These are phyloP conservation scores for Pythium phragmitis DNA, from an alignment of 352 stramenopile genomes.

Conservation along the genomic window DNA sequence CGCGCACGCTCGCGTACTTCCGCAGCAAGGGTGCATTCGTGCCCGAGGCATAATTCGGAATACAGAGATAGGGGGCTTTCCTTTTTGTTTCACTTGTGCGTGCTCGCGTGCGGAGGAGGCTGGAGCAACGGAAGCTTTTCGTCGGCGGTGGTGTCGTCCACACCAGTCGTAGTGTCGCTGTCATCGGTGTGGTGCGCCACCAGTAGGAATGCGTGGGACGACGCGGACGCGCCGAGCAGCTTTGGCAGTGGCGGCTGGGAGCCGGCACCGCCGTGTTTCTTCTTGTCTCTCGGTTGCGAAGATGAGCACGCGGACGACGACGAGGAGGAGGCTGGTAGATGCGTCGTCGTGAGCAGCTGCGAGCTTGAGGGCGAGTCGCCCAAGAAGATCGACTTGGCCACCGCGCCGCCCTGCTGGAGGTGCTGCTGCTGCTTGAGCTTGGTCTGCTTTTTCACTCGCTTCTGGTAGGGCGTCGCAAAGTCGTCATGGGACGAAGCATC, in stretches of 20 bases:
- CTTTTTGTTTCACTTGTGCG: slow-evolving; percentile 1
- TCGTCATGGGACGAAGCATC: slow-evolving; percentile 28
- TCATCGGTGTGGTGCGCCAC: slow-evolving; percentile 24
- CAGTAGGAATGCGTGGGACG: slow-evolving; percentile 22
- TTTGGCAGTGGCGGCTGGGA: slow-evolving; percentile 49
- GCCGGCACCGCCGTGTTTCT: slow-evolving; percentile 35
- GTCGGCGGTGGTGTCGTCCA: slow-evolving; percentile 23
- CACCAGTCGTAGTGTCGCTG: slow-evolving; percentile 14
- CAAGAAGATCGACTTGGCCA: slow-evolving; percentile 57
- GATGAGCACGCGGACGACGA: slow-evolving; percentile 7
- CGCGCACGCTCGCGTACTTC: slow-evolving; percentile 69
- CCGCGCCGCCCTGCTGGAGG: slow-evolving; percentile 13
- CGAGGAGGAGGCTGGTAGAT: slow-evolving; percentile 10
- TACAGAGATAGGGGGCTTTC: neutral
- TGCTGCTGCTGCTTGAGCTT: slow-evolving; percentile 40
- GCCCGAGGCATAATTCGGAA: slow-evolving; percentile 23
- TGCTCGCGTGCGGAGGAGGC: slow-evolving; percentile 6
- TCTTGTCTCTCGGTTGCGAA: slow-evolving; percentile 32
- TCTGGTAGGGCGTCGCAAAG: slow-evolving; percentile 45
- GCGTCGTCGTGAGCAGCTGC: slow-evolving; percentile 24
- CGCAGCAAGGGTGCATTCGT: slow-evolving; percentile 51
- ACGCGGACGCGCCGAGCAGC: slow-evolving; percentile 34
- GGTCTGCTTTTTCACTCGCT: slow-evolving; percentile 47
- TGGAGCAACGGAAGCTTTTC: slow-evolving; percentile 55
- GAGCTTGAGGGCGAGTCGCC: slow-evolving; percentile 31